Base-by-base conservation (phyloP, 257 asterid genomes). In the Solanum lycopersicoides region DNA sequence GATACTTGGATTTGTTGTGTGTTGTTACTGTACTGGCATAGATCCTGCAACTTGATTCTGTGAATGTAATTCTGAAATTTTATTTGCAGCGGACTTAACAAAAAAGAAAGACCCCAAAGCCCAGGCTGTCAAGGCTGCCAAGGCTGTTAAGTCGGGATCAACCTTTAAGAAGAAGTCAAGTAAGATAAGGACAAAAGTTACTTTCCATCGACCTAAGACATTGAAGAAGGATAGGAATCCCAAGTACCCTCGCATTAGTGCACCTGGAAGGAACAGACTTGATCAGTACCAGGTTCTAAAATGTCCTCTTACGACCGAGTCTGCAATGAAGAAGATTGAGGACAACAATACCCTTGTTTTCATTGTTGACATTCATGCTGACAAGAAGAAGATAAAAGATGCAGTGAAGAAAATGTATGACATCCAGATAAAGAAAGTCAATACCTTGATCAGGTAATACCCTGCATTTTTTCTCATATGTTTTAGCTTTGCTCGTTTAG, bases 291-390 rank as follows among this genome's bases (percentile, higher is more conserved):
- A 86, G 91, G 89, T 92, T 56, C 74, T 91, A 76, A 90, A 92
- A 86, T 91, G 91, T n/a, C 94, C 84, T 80, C 84, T 80, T 6
- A 80, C 84, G 16, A 80, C 84, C 20, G 84, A 80, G 84, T 80
- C 84, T 80, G 84, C 84, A 80, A 80, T 80, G 84, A 47, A 80
- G 44, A 80, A 80, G 84, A 80, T 80, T 5, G 95, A 93, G 74
- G 94, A 93, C 91, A 93, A 93, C 91, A 93, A 93, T 83, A 91
- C 94, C 35, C 85, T 93, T 34, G 95, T 90, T 12, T 93, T 92
- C 91, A 89, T 92, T 20, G 94, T 92, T 37, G 94, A 92, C n/a
- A 80, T 80, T 63, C 63, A 47, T 28, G 68, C 84, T 80, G 84
- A 80, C 42, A 80, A 80, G 16, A 91, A 92, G 89, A 91, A 91